Base-by-base conservation (phyloP, 352 stramenopile genomes). In the Phytopythium boreale region DNA sequence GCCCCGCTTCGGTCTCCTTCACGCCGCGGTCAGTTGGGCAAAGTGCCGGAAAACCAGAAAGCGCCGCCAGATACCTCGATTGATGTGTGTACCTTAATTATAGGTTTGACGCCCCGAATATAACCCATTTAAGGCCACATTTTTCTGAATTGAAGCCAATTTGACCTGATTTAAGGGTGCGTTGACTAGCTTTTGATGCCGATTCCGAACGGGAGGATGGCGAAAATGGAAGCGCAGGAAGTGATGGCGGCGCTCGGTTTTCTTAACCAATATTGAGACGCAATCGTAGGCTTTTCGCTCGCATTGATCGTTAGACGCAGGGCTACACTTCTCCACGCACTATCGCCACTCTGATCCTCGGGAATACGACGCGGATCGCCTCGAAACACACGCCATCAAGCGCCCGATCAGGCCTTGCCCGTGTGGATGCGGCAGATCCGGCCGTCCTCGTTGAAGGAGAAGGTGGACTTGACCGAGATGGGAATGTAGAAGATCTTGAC, bases 401-500 rank as follows among this genome's bases (percentile, higher is more conserved):
- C 22, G 49, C 27, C 3, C 20, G n/a, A 10, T 49, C 53, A 86
- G 15, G 70, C 75, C 63, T 82, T 86, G 62, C 70, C 50, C 0
- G 74, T 83, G 68, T 83, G 64, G 67, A 84, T 83, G 56, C 64
- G 76, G 71, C 62, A 75, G 69, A 86, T 86, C n/a, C 44, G 55
- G 1, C 71, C 73, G 4, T 73, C 70, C 19, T 71, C 62, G 65
- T 79, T 55, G 67, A 84, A 82, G 19, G 62, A 51, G 66, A 84
- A 82, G 47, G 61, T 68, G 17, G 68, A 82, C 63, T 86, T 86
- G 71, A 84, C 68, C 31, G 75, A 79, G 64, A 86, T 75, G 31
- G 75, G 72, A 49, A 84, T 76, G 68, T 63, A 84, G 51, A 84
- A 75, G 49, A 86, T 80, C 64, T 76, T 78, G 63, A 84, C 73